phyloP scores from a whole-genome alignment of 768 basidiomycete species.

The Naganishia randhawae region DNA sequence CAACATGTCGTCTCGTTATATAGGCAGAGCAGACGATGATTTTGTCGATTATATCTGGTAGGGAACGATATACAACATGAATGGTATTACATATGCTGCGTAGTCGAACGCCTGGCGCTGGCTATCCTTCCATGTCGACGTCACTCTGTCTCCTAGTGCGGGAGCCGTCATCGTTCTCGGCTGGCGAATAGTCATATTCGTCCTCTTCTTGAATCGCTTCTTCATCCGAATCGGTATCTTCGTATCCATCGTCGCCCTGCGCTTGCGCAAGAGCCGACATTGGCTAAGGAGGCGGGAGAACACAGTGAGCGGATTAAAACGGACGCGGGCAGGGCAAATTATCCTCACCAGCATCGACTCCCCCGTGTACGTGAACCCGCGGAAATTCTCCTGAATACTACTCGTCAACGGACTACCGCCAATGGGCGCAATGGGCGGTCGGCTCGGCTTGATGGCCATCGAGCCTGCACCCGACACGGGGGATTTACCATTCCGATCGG shows the following conservation, averaged over 20 bases:
- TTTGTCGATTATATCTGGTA: background rate
- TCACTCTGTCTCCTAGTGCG: slow-evolving; percentile 47
- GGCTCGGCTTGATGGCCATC: slow-evolving; percentile 42
- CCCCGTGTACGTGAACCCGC: slow-evolving; percentile 69
- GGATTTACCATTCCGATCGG: slow-evolving; percentile 23
- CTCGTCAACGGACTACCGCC: slow-evolving; percentile 72
- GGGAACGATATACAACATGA: background rate
- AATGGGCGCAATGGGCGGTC: slow-evolving; percentile 36
- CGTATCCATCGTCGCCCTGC: slow-evolving; percentile 36
- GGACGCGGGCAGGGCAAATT: background rate
- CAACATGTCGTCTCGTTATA: background rate
- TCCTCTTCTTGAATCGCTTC: slow-evolving; percentile 65
- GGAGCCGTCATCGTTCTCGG: slow-evolving; percentile 43
- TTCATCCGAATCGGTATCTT: slow-evolving; percentile 42
- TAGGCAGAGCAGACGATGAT: background rate
- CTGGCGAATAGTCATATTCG: slow-evolving; percentile 34
- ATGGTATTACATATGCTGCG: background rate
- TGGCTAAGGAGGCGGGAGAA: slow-evolving; percentile 31
- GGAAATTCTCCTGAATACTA: slow-evolving; percentile 93
- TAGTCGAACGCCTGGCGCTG: background rate
- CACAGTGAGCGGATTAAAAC: background rate
- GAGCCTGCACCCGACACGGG: slow-evolving; percentile 19
- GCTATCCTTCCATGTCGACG: slow-evolving; percentile 44
- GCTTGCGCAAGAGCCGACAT: slow-evolving; percentile 36
- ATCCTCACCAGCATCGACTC: slow-evolving; percentile 50